A percentile compares a stretch with the other conserved stretches of the same genome.
phyloP scores from a whole-genome alignment of 106 monocot genomes.

The Posidonia australis region DNA sequence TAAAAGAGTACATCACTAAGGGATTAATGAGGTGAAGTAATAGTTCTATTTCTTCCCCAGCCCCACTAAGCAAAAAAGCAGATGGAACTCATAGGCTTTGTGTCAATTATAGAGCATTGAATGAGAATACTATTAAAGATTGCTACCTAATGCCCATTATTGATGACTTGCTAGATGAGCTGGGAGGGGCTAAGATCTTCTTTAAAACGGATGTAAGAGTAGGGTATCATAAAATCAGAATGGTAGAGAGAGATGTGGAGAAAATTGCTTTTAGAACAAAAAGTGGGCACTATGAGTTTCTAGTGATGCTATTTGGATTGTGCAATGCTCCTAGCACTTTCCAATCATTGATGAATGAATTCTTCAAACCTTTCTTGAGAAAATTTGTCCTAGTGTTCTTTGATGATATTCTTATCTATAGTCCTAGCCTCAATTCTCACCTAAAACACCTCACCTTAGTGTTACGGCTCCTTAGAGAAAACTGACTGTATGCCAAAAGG shows the following conservation, averaged over 20 bases:
- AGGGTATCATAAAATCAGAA: neutral
- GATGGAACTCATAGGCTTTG: neutral
- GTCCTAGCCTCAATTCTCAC: neutral
- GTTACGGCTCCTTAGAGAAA: neutral
- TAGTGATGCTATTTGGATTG: conserved; percentile 1
- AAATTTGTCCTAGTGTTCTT: conserved; percentile 7
- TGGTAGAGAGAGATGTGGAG: neutral
- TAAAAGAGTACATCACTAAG: no score
- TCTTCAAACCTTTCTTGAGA: neutral
- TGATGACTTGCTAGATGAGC: neutral
- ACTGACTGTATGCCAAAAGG: neutral
- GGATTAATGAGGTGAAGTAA: no score
- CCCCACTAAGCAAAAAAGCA: no score
- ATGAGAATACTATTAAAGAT: neutral
- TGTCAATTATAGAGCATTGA: neutral
- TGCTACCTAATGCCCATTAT: neutral
- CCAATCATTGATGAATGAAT: neutral
- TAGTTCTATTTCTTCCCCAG: no score
- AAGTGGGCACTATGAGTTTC: neutral
- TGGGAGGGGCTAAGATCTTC: neutral
- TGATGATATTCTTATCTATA: conserved; percentile 5
- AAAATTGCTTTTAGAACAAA: conserved; percentile 1
- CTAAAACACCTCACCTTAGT: neutral
- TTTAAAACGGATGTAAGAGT: neutral
- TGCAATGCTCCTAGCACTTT: neutral